Percentiles rank a stretch among this genome's conserved stretches.
Evolutionary conservation across 306 rosid genomes (phyloP).

Genomic region (Rosa persica): DNA sequence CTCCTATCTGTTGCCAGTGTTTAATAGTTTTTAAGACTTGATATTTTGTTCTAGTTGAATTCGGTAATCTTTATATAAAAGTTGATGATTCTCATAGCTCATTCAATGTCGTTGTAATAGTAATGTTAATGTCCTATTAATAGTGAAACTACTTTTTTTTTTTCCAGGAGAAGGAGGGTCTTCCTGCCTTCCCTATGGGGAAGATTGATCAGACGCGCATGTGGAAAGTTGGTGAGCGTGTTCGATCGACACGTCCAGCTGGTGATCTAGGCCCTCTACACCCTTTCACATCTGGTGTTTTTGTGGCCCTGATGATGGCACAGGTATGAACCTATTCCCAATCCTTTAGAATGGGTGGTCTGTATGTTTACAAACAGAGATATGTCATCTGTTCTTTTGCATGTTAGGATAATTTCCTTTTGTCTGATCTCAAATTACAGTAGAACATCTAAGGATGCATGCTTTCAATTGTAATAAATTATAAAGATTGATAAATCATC

Average conservation of each 20-base stretch:
- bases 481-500: background rate
- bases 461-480: background rate
- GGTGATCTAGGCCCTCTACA: conserved; percentile 91
- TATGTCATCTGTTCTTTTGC: background rate
- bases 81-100: background rate
- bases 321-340: conserved; percentile 54
- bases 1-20: background rate
- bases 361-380: background rate
- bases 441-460: background rate
- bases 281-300: conserved; percentile 98
- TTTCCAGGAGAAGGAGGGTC: conserved; percentile 97
- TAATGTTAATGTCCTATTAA: background rate
- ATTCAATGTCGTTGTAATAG: background rate
- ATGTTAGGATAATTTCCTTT: background rate
- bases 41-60: background rate
- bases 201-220: conserved; percentile 95
- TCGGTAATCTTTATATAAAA: background rate
- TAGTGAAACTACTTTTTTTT: conserved; percentile 24
- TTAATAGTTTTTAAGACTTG: background rate
- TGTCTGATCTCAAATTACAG: background rate
- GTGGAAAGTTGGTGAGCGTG: conserved; percentile 98
- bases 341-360: background rate
- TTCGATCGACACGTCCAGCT: conserved; percentile 69
- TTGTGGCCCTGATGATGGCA: conserved; percentile 98
- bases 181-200: conserved; percentile 98